Evolutionary conservation across 2,329 filamentous ascomycete species (phyloP).

Genomic region (Trichophyton verrucosum): DNA sequence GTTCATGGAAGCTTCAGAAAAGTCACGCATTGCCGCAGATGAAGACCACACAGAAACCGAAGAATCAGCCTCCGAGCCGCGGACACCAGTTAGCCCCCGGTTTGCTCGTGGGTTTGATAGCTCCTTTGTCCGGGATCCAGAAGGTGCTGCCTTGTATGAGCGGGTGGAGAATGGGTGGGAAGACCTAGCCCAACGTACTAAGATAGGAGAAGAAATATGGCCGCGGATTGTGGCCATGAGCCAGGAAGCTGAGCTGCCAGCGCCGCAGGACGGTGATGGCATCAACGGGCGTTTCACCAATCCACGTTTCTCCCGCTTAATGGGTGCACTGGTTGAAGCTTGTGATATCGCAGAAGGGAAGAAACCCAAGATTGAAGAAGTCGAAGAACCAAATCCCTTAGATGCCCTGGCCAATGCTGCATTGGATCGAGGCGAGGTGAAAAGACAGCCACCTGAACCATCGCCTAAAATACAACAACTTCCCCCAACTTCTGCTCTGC

Average conservation of each 20-base stretch:
- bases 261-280: constrained; percentile 9
- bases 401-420: constrained; percentile 25
- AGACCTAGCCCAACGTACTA: constrained; percentile 29
- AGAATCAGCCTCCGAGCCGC: constrained; percentile 12
- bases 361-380: constrained; percentile 19
- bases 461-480: constrained; percentile 16
- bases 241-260: constrained; percentile 15
- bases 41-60: constrained; percentile 29
- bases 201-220: constrained; percentile 27
- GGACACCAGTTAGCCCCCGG: constrained; percentile 3
- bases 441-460: constrained; percentile 11
- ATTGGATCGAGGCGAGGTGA: not conserved
- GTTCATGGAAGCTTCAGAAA: constrained; percentile 29
- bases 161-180: constrained; percentile 29
- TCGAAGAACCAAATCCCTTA: constrained; percentile 20
- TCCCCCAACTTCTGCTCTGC: not conserved
- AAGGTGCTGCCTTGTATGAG: constrained; percentile 25
- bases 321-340: constrained; percentile 16
- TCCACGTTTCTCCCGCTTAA: constrained; percentile 10
- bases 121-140: constrained; percentile 22
- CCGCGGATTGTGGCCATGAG: constrained; percentile 29
- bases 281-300: constrained; percentile 7
- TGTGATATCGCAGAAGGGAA: constrained; percentile 18
- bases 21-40: constrained; percentile 28
- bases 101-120: constrained; percentile 23